Evolutionary conservation across 1,139 yeast species (phyloP).

Genomic region (Suhomyces choctaworum): DNA sequence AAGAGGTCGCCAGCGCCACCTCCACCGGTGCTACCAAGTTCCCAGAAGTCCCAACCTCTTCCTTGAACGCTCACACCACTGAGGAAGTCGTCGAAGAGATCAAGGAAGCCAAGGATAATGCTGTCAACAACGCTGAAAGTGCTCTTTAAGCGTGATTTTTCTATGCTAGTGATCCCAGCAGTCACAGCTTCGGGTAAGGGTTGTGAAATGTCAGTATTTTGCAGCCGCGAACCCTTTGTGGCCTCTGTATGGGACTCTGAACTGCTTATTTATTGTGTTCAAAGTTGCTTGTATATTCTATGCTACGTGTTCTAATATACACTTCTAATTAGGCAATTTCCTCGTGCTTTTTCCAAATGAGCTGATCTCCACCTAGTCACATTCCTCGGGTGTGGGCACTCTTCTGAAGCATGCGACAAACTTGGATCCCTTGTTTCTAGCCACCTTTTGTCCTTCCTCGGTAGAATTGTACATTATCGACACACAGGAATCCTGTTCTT

Average conservation of each 20-base stretch:
- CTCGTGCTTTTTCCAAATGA: no score
- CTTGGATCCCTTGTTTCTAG: slow-evolving; percentile 83
- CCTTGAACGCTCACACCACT: slow-evolving; percentile 18
- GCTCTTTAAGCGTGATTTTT: no score
- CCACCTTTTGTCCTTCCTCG: slow-evolving; percentile 97
- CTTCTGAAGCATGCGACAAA: slow-evolving; percentile 87
- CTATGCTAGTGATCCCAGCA: no score
- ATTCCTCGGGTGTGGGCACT: slow-evolving; percentile 56
- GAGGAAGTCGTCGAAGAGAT: slow-evolving; percentile 17
- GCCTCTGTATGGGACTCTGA: no score
- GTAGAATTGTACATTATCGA: slow-evolving; percentile 85
- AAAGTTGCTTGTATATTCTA: slow-evolving; percentile 11
- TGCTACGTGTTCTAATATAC: slow-evolving; percentile 12
- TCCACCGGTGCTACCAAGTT: slow-evolving; percentile 43
- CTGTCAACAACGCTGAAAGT: slow-evolving; percentile 6
- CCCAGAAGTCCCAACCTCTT: slow-evolving; percentile 47
- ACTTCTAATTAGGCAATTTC: no score
- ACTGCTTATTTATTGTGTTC: slow-evolving; percentile 11
- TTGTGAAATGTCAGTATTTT: no score
- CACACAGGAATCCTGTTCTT: slow-evolving; percentile 75
- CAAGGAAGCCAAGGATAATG: slow-evolving; percentile 12
- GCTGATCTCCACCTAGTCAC: slow-evolving; percentile 21
- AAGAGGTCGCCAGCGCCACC: slow-evolving; percentile 22
- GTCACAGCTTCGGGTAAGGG: no score
- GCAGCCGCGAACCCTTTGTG: no score